phyloP scores from a whole-genome alignment of 192 early-diverging fungal genomes.

The Spinellus fusiger region DNA sequence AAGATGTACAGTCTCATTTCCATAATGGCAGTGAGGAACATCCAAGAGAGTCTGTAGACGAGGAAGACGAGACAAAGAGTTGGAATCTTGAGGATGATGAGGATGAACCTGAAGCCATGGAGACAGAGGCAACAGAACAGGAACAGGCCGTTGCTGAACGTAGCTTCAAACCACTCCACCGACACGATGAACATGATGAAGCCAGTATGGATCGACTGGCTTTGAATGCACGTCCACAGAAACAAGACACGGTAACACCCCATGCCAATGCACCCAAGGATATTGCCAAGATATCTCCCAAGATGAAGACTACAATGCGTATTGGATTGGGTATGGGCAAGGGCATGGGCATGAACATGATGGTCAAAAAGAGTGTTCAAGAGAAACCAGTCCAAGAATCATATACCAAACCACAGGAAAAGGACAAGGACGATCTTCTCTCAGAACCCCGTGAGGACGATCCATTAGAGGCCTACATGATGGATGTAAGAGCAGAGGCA shows the following conservation, averaged over 20 bases:
- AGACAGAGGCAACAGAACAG: slow-evolving; percentile 15
- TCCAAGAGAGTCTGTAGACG: background rate
- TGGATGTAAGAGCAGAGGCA: slow-evolving; percentile 70
- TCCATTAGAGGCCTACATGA: slow-evolving; percentile 86
- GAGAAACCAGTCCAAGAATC: background rate
- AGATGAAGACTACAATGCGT: slow-evolving; percentile 14
- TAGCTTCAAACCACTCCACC: slow-evolving; percentile 9
- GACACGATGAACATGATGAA: slow-evolving; percentile 4
- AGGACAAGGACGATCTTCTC: slow-evolving; percentile 23
- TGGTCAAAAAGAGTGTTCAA: slow-evolving; percentile 7
- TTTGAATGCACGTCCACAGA: background rate
- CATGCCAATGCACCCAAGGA: background rate
- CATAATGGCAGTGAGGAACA: slow-evolving; percentile 9
- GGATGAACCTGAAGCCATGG: slow-evolving; percentile 41
- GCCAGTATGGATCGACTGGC: background rate
- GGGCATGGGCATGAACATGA: background rate
- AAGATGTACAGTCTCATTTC: background rate
- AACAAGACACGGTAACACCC: background rate
- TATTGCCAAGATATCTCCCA: slow-evolving; percentile 5
- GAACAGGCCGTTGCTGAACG: background rate
- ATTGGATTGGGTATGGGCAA: slow-evolving; percentile 13
- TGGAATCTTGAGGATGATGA: slow-evolving; percentile 67
- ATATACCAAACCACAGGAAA: background rate
- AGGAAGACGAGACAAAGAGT: slow-evolving; percentile 30
- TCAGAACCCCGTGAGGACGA: slow-evolving; percentile 56